These are phyloP conservation scores for Scutellaria baicalensis DNA, from an alignment of 257 asterid species.

Conservation along the genomic window DNA sequence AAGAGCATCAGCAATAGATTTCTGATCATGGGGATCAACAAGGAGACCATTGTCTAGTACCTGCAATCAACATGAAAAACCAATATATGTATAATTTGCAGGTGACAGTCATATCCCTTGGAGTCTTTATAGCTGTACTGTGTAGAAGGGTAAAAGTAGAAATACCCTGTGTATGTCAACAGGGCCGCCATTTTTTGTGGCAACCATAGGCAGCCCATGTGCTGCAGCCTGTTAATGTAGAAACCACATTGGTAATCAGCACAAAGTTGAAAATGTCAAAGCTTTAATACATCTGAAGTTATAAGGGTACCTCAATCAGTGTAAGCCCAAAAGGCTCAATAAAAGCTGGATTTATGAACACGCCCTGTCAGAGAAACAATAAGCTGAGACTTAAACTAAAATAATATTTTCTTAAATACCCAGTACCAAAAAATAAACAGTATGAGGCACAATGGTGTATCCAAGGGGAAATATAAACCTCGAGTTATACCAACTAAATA, in stretches of 20 bases:
- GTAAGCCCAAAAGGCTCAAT: slow-evolving; percentile 99
- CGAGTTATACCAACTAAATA: background rate
- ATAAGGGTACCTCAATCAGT: slow-evolving; percentile 74
- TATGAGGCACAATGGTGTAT: background rate
- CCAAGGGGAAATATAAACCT: background rate
- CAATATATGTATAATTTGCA: slow-evolving; percentile 5
- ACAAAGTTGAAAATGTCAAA: slow-evolving; percentile 15
- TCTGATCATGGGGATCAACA: slow-evolving; percentile 90
- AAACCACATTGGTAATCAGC: background rate
- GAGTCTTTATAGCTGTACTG: background rate
- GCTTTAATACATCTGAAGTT: background rate
- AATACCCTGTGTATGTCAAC: slow-evolving; percentile 86
- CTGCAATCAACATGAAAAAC: slow-evolving; percentile 34
- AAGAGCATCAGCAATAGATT: slow-evolving; percentile 88
- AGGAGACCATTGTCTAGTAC: slow-evolving; percentile 93
- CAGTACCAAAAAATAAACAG: background rate
- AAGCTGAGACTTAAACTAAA: background rate
- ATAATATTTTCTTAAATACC: background rate
- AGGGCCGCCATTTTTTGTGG: slow-evolving; percentile 92
- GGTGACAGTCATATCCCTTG: background rate
- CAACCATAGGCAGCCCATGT: slow-evolving; percentile 83
- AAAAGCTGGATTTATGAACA: slow-evolving; percentile 95
- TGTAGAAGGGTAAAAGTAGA: background rate
- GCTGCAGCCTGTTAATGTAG: slow-evolving; percentile 71
- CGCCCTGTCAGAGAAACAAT: slow-evolving; percentile 59